Conservation (phyloP, 768 basidiomycete genomes). For the Paxillus ammoniavirescens region DNA sequence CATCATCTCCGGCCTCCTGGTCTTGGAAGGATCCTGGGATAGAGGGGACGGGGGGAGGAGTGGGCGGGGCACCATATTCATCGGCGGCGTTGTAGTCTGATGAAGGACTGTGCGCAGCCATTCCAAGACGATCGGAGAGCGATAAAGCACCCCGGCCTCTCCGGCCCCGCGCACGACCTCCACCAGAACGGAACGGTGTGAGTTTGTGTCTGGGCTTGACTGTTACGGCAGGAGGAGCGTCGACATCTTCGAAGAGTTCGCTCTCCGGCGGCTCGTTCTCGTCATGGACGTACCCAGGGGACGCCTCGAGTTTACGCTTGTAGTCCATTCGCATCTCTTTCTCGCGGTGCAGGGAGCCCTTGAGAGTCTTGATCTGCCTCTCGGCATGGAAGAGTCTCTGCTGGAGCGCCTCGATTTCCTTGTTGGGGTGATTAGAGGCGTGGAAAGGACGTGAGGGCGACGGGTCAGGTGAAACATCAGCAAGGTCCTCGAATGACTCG, state of each 20-base stretch:
- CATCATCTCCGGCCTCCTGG: slow-evolving; percentile 5
- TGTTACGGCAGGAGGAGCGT: slow-evolving; percentile 34
- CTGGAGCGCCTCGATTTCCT: slow-evolving; percentile 79
- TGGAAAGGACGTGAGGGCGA: slow-evolving; percentile 63
- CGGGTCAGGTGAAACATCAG: slow-evolving; percentile 59
- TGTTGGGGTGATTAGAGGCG: slow-evolving; percentile 70
- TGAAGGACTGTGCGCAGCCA: slow-evolving; percentile 52
- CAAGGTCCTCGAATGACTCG: slow-evolving; percentile 47
- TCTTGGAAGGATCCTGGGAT: slow-evolving; percentile 33
- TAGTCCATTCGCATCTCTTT: slow-evolving; percentile 78
- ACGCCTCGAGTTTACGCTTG: slow-evolving; percentile 49
- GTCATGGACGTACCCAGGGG: slow-evolving; percentile 35
- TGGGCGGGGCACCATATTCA: slow-evolving; percentile 12
- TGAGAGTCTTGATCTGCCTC: slow-evolving; percentile 79
- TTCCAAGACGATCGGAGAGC: slow-evolving; percentile 61
- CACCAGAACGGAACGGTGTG: slow-evolving; percentile 55
- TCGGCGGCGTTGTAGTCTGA: slow-evolving; percentile 43
- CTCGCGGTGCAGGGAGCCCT: slow-evolving; percentile 76
- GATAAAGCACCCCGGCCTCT: slow-evolving; percentile 53
- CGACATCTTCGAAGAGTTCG: slow-evolving; percentile 48
- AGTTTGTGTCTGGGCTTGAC: slow-evolving; percentile 39
- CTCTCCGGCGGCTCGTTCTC: slow-evolving; percentile 39
- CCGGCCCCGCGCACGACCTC: slow-evolving; percentile 44
- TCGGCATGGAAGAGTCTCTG: slow-evolving; percentile 85
- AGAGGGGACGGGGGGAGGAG: slow-evolving; percentile 30